Conservation (phyloP, 495 filamentous ascomycete species). For the Penicillium herquei region DNA sequence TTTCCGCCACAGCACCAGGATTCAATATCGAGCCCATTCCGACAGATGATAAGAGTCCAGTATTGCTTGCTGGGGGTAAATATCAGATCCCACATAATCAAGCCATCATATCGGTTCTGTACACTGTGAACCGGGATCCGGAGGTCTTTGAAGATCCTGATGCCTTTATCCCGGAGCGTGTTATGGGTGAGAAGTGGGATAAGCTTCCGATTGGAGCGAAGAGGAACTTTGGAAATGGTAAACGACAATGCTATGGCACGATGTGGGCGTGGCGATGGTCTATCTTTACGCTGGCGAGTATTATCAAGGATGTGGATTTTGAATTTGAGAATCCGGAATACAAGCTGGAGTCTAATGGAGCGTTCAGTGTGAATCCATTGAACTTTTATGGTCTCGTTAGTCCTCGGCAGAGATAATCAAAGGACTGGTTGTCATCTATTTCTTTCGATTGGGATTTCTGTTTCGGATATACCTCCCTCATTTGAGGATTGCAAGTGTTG, state of each 20-base stretch:
- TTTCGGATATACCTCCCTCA: too few species aligned
- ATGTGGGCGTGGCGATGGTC: conserved; percentile 65
- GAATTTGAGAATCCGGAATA: conserved; percentile 46
- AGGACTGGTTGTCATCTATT: neutral
- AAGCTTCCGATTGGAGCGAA: conserved; percentile 56
- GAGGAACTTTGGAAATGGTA: conserved; percentile 71
- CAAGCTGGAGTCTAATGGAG: conserved; percentile 37
- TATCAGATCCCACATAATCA: conserved; percentile 63
- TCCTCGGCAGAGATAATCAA: conserved; percentile 27
- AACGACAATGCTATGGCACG: conserved; percentile 64
- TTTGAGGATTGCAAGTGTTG: too few species aligned
- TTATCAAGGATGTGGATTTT: conserved; percentile 43
- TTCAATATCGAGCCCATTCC: conserved; percentile 58
- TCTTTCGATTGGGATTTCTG: too few species aligned
- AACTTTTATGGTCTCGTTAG: conserved; percentile 36
- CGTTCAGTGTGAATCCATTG: conserved; percentile 38
- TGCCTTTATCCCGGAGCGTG: conserved; percentile 65
- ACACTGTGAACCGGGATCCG: conserved; percentile 67
- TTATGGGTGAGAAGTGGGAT: conserved; percentile 64
- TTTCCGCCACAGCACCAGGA: conserved; percentile 62
- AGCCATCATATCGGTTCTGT: conserved; percentile 60
- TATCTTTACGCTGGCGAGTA: conserved; percentile 36
- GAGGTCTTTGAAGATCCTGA: conserved; percentile 63
- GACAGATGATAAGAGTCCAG: conserved; percentile 51
- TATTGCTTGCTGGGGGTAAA: conserved; percentile 59